phyloP scores from a whole-genome alignment of 2,329 filamentous ascomycete species.

The Emmonsia crescens region DNA sequence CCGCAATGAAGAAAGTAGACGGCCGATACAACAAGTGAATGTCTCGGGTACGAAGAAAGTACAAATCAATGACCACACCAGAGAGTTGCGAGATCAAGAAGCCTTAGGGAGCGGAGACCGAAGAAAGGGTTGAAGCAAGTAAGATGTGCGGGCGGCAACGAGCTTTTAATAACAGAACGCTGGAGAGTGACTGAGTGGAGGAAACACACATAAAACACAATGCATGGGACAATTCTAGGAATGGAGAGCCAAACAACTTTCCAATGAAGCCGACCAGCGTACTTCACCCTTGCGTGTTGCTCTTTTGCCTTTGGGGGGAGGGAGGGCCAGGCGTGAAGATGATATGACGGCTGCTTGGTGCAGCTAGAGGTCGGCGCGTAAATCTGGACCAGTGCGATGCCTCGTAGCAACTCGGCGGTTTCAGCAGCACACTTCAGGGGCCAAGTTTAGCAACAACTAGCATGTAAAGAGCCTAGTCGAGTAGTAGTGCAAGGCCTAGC shows the following conservation, averaged over 20 bases:
- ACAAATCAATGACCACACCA: slow-evolving; percentile 4
- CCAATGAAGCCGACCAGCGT: slow-evolving; percentile 3
- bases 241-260: not conserved
- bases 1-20: not conserved
- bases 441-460: slow-evolving; percentile 12
- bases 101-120: slow-evolving; percentile 3
- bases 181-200: not conserved
- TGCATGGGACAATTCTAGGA: not conserved
- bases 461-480: slow-evolving; percentile 6
- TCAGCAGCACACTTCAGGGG: not conserved
- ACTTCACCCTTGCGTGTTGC: not conserved
- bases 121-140: not conserved
- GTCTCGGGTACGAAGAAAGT: slow-evolving; percentile 1
- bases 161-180: slow-evolving; percentile 1
- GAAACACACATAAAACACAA: not conserved
- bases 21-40: slow-evolving; percentile 5
- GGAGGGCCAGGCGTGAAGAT: not conserved
- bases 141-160: not conserved
- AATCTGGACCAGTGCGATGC: slow-evolving; percentile 4
- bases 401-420: not conserved
- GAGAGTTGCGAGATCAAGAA: slow-evolving; percentile 1
- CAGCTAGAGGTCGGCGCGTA: slow-evolving; percentile 2
- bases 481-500: not conserved
- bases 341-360: not conserved
- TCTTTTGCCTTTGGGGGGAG: not conserved